Evolutionary conservation across 495 filamentous ascomycete genomes (phyloP).

Genomic region (Podospora pseudoanserina): DNA sequence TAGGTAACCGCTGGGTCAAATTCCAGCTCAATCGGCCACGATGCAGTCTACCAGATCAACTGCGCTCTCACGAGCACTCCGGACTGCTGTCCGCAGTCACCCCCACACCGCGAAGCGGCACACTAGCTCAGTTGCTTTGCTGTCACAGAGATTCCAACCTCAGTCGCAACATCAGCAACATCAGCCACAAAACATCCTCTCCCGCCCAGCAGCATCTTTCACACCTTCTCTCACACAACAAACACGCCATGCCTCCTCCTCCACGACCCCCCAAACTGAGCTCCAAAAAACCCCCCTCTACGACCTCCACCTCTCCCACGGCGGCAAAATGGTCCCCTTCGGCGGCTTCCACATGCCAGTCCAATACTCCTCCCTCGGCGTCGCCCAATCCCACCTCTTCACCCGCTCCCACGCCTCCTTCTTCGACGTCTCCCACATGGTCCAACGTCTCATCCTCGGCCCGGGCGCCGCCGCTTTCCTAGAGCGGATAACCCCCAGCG

Average conservation of each 20-base stretch:
- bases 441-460: slow-evolving; percentile 65
- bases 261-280: slow-evolving; percentile 32
- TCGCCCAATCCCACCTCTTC: slow-evolving; percentile 79
- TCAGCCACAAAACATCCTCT: neutral
- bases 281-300: slow-evolving; percentile 74
- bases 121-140: slow-evolving; percentile 1
- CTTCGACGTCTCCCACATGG: slow-evolving; percentile 85
- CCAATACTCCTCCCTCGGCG: slow-evolving; percentile 70
- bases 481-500: slow-evolving; percentile 72
- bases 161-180: neutral
- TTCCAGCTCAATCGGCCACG: slow-evolving; percentile 12
- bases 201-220: neutral
- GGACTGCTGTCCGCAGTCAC: slow-evolving; percentile 15
- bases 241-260: slow-evolving; percentile 25
- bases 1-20: neutral
- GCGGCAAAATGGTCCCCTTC: slow-evolving; percentile 96
- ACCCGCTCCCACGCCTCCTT: slow-evolving; percentile 81
- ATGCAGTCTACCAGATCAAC: slow-evolving; percentile 27
- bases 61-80: slow-evolving; percentile 20
- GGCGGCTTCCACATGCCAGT: slow-evolving; percentile 92
- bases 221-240: neutral
- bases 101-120: slow-evolving; percentile 15
- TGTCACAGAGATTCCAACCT: neutral
- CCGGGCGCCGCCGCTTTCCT: slow-evolving; percentile 75
- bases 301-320: slow-evolving; percentile 72